Evolutionary conservation across 805 yeast genomes (phyloP).

Genomic region (Metschnikowia anglica): DNA sequence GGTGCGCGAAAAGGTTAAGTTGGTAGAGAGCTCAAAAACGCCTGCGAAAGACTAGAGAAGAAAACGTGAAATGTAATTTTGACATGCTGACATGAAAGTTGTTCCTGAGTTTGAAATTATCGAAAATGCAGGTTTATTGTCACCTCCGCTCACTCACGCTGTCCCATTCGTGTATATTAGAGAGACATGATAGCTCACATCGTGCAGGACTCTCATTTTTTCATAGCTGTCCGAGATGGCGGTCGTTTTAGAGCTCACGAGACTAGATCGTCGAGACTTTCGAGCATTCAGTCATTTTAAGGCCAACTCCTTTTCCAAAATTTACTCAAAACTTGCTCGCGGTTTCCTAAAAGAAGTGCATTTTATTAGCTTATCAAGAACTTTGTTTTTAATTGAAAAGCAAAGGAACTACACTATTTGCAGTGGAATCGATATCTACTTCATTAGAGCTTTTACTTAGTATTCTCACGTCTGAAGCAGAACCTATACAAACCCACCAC

Average conservation of each 20-base stretch:
- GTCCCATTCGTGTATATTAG: too few species aligned
- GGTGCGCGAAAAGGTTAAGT: conserved; percentile 12
- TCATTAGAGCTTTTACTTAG: too few species aligned
- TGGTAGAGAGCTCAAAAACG: not conserved
- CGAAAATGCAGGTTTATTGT: too few species aligned
- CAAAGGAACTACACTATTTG: not conserved
- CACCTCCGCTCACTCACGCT: too few species aligned
- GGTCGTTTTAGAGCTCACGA: not conserved
- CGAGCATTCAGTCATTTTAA: not conserved
- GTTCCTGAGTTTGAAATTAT: not conserved
- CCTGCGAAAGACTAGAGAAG: not conserved
- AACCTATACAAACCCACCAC: not conserved
- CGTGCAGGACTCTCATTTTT: conserved; percentile 11
- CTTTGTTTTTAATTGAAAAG: not conserved
- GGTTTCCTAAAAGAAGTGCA: not conserved
- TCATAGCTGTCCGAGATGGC: conserved; percentile 11
- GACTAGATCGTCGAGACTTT: conserved; percentile 1
- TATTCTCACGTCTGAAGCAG: not conserved
- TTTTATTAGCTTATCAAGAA: not conserved
- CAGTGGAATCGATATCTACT: not conserved
- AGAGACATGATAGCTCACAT: too few species aligned
- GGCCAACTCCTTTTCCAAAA: not conserved
- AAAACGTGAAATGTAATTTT: not conserved
- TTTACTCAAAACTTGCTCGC: not conserved
- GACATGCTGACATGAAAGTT: not conserved